A percentile compares a stretch with the other conserved stretches of the same genome.
Evolutionary conservation across 2,329 filamentous ascomycete species (phyloP).

Genomic region (Botrytis byssoidea): DNA sequence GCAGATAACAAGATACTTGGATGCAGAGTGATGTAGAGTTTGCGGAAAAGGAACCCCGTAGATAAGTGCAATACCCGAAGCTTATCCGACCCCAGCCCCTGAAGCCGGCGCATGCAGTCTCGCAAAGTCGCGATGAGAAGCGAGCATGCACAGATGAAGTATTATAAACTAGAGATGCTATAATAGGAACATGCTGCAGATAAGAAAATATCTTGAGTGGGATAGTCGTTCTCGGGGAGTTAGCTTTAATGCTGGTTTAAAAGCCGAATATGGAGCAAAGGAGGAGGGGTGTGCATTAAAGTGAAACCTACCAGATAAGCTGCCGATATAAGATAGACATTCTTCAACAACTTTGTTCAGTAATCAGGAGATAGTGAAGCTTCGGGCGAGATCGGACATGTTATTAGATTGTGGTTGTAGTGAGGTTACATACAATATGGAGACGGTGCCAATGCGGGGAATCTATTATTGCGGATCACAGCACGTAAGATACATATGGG

Average conservation of each 20-base stretch:
- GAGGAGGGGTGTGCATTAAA: neutral
- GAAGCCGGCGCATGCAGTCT: neutral
- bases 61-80: neutral
- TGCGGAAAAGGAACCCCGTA: neutral
- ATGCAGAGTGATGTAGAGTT: neutral
- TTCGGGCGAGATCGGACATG: neutral
- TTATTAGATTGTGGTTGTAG: neutral
- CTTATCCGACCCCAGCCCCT: neutral
- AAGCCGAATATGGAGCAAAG: neutral
- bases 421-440: neutral
- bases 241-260: neutral
- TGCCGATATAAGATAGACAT: neutral
- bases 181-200: neutral
- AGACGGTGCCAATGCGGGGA: neutral
- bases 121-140: neutral
- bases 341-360: neutral
- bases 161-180: neutral
- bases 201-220: neutral
- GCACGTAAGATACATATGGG: neutral
- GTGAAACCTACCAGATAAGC: neutral
- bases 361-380: neutral
- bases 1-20: neutral
- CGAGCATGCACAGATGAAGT: neutral
- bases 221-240: neutral
- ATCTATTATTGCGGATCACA: neutral